A percentile compares a stretch with the other conserved stretches of the same genome.
phyloP scores from a whole-genome alignment of 768 basidiomycete genomes.

The Xerocomus brunneocitrinus region DNA sequence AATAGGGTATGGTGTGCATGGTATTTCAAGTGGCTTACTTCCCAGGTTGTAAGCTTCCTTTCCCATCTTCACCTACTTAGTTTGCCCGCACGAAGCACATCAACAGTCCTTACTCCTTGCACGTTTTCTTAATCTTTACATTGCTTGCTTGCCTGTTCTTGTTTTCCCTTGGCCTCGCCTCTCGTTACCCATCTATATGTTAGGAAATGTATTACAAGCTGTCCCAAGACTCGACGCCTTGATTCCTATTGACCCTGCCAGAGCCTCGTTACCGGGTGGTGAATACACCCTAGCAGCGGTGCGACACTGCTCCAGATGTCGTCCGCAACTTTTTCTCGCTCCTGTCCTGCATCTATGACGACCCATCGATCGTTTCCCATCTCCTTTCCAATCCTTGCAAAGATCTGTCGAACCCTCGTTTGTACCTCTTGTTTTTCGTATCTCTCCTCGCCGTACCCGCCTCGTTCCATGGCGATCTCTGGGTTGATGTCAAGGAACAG shows the following conservation, averaged over 20 bases:
- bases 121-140: constrained; percentile 2
- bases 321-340: constrained; percentile 44
- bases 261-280: constrained; percentile 42
- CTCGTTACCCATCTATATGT: constrained; percentile 24
- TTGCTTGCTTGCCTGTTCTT: constrained; percentile 11
- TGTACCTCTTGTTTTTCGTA: constrained; percentile 84
- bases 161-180: constrained; percentile 2
- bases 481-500: constrained; percentile 83
- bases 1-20: constrained; percentile 11
- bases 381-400: constrained; percentile 54
- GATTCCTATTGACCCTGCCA: constrained; percentile 35
- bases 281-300: constrained; percentile 36
- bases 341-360: constrained; percentile 53
- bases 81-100: constrained; percentile 6
- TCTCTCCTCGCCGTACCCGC: constrained; percentile 82
- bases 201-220: constrained; percentile 25
- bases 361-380: constrained; percentile 48
- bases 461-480: constrained; percentile 59
- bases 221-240: constrained; percentile 1
- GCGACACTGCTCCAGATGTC: constrained; percentile 53
- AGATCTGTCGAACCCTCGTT: constrained; percentile 54
- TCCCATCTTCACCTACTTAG: constrained; percentile 11
- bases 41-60: constrained; percentile 6
- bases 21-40: constrained; percentile 17
- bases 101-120: constrained; percentile 10